A percentile compares a stretch with the other conserved stretches of the same genome.
These are phyloP conservation scores for Solanum hybrid DNA, from an alignment of 305 asterid species.

Conservation along the genomic window DNA sequence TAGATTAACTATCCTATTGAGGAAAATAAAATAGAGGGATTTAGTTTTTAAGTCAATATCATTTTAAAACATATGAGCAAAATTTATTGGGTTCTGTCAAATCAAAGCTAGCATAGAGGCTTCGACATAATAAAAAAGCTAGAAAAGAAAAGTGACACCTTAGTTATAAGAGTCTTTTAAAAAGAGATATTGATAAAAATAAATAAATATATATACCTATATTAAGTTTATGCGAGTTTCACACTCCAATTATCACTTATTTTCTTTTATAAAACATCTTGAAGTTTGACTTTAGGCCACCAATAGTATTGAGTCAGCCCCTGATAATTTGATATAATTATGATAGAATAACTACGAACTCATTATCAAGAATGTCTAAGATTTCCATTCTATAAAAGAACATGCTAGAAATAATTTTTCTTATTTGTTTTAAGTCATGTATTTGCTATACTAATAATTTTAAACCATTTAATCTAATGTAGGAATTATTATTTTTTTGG, in stretches of 20 bases:
- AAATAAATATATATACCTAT: neutral
- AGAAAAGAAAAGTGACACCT: neutral
- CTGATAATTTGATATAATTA: no score
- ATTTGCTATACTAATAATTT: neutral
- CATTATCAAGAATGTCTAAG: neutral
- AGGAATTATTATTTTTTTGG: neutral
- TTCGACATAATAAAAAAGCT: neutral
- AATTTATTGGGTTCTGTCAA: no score
- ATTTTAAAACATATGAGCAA: neutral
- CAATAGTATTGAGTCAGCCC: rapidly evolving
- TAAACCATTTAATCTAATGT: no score
- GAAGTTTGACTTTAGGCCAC: neutral
- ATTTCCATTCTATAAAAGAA: neutral
- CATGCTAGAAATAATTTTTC: neutral
- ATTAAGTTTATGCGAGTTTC: neutral
- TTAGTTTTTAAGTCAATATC: neutral
- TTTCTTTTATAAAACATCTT: no score
- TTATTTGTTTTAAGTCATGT: neutral
- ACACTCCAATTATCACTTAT: neutral
- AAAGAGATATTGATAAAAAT: neutral
- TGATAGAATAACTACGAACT: neutral
- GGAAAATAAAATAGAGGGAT: neutral
- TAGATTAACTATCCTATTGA: neutral
- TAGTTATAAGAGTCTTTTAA: neutral
- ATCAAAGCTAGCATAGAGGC: neutral